Evolutionary conservation across 768 basidiomycete genomes (phyloP).

Genomic region (Suillus cothurnatus): DNA sequence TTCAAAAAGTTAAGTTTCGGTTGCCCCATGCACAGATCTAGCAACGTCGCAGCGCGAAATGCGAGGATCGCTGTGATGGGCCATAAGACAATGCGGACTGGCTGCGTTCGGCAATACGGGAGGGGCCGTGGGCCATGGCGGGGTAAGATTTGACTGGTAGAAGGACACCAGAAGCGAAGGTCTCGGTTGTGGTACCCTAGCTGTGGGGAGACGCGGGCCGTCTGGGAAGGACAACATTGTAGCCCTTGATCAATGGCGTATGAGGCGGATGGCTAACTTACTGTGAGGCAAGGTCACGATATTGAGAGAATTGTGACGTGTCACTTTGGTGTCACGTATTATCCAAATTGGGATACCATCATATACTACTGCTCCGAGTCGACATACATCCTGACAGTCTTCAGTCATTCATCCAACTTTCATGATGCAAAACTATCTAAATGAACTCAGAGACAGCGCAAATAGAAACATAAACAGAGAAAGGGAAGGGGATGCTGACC

Average conservation of each 20-base stretch:
- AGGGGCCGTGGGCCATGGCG: constrained; percentile 47
- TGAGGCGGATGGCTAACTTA: not conserved
- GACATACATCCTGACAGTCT: too few species aligned
- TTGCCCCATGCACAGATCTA: constrained; percentile 12
- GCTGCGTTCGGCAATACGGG: constrained; percentile 47
- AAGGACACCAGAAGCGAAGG: constrained; percentile 39
- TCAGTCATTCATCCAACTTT: too few species aligned
- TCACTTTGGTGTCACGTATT: too few species aligned
- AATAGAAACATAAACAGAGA: too few species aligned
- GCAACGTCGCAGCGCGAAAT: constrained; percentile 36
- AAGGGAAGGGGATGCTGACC: too few species aligned
- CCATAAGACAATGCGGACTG: constrained; percentile 48
- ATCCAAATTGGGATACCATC: too few species aligned
- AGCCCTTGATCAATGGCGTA: not conserved
- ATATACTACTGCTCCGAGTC: too few species aligned
- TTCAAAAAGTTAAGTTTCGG: constrained; percentile 11
- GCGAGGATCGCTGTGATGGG: constrained; percentile 46
- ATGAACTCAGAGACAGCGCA: too few species aligned
- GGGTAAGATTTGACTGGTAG: constrained; percentile 49
- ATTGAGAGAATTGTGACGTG: too few species aligned
- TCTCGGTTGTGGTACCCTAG: constrained; percentile 24
- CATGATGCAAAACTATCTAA: too few species aligned
- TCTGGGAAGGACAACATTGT: not conserved
- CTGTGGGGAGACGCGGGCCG: constrained; percentile 12
- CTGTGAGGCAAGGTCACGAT: too few species aligned